Conservation (phyloP, 2,329 filamentous ascomycete species). For the Elsinoe batatas region DNA sequence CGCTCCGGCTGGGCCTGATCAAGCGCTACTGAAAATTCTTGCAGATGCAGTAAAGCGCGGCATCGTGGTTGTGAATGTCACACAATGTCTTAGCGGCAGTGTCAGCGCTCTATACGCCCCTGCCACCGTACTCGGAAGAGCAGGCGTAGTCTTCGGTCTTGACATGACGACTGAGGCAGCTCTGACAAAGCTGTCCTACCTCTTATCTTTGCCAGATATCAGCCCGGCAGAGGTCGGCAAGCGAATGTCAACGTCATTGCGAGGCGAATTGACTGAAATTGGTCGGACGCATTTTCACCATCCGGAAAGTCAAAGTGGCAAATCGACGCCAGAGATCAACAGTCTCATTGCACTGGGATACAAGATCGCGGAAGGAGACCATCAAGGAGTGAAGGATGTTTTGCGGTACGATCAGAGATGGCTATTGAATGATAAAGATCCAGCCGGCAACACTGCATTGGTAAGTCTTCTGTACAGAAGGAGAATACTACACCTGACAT, state of each 20-base stretch:
- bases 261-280: slow-evolving; percentile 77
- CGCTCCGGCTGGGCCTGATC: slow-evolving; percentile 71
- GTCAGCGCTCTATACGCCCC: slow-evolving; percentile 34
- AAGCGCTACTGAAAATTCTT: slow-evolving; percentile 68
- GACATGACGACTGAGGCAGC: slow-evolving; percentile 87
- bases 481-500: not conserved
- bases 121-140: slow-evolving; percentile 59
- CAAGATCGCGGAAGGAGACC: slow-evolving; percentile 63
- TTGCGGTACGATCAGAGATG: slow-evolving; percentile 56
- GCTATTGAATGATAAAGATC: slow-evolving; percentile 66
- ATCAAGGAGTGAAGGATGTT: slow-evolving; percentile 55
- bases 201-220: slow-evolving; percentile 60
- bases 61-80: slow-evolving; percentile 81
- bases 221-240: slow-evolving; percentile 55
- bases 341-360: slow-evolving; percentile 70
- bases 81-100: slow-evolving; percentile 59
- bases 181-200: slow-evolving; percentile 80
- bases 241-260: slow-evolving; percentile 63
- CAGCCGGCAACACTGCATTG: slow-evolving; percentile 64
- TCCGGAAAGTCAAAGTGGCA: slow-evolving; percentile 43
- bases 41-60: slow-evolving; percentile 67
- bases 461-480: slow-evolving; percentile 26
- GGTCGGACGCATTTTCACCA: slow-evolving; percentile 66
- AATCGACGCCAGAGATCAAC: slow-evolving; percentile 47
- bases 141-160: slow-evolving; percentile 80